Evolutionary conservation across 2,329 filamentous ascomycete species (phyloP), one percentile per base, ranked within the genome.

Genomic region (Parastagonospora nodorum): DNA sequence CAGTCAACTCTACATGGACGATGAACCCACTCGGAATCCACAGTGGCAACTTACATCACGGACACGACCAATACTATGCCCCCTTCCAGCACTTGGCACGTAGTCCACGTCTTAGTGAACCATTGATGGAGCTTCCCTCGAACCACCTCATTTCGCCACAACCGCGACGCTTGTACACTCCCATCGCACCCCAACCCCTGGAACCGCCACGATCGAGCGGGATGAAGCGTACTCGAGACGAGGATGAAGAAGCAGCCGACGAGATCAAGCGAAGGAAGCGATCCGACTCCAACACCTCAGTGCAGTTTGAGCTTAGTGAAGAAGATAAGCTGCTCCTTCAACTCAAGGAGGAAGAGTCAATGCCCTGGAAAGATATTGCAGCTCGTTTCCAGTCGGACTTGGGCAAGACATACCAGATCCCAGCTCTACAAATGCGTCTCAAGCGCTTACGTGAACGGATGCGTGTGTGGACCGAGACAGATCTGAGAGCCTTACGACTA

Each of bases 361-460:
- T 82, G 47, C 77, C 80, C 0, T 83, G 80, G 80, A 82, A 82
- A 61, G 80, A 82, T 50, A 82, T 82, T 51, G 78, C 78, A 8
- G 71, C 73, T 6, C 77, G 77, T 16, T 82, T 82, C 64, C 73
- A 78, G 48, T 73, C 72, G 10, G 78, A 81, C 28, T 68, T 77
- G 27, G 78, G 78, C 48, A 78, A 80, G 60, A 72, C 67, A 4
- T 77, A 79, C 53, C 77, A 81, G 54, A 78, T 82, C 42, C 78
- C 80, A 4, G 78, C 80, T 7, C 68, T 83, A 29, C 80, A 83
- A 60, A 83, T 83, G 80, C 78, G 79, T 15, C 75, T 80, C 57
- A 82, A 81, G 63, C 73, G 80, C 32, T 68, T 82, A 32, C 71
- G 78, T 14, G 79, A 82, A 59, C 74, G 78, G 40, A 75, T 80